Percentiles rank a stretch among this genome's conserved stretches.
Evolutionary conservation across 73 alveolate genomes (phyloP).

Genomic region (Paramecium pentaurelia): DNA sequence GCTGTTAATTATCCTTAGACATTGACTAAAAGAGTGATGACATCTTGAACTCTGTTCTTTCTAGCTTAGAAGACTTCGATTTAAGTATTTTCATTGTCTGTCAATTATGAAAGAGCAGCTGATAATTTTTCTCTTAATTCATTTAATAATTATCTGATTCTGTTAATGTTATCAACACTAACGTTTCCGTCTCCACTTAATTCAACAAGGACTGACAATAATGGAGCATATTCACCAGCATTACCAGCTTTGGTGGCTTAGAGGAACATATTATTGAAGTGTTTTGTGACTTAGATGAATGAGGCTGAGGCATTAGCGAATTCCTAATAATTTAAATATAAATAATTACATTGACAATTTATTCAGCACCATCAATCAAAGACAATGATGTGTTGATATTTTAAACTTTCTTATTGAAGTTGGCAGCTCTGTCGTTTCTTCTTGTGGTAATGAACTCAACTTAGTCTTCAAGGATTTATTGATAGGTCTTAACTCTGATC

Average conservation of each 20-base stretch:
- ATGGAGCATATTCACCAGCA: conserved; percentile 16
- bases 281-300: conserved; percentile 7
- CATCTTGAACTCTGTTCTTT: conserved; percentile 43
- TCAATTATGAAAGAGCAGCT: conserved; percentile 15
- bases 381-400: conserved; percentile 17
- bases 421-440: conserved; percentile 33
- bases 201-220: conserved; percentile 3
- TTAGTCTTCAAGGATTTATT: conserved; percentile 38
- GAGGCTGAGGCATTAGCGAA: conserved; percentile 38
- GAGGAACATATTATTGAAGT: conserved; percentile 37
- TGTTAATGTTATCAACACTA: conserved; percentile 15
- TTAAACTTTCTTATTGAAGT: conserved; percentile 41
- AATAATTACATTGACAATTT: not conserved
- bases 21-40: conserved; percentile 29
- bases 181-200: conserved; percentile 20
- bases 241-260: conserved; percentile 24
- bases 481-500: conserved; percentile 15
- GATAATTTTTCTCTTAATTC: conserved; percentile 5
- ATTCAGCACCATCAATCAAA: conserved; percentile 48
- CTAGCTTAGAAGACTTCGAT: conserved; percentile 29
- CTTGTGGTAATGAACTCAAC: conserved; percentile 44
- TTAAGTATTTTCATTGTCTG: conserved; percentile 7
- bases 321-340: not conserved
- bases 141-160: conserved; percentile 39
- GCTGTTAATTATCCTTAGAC: conserved; percentile 52